Evolutionary conservation across 768 basidiomycete genomes (phyloP).

Genomic region (Phylloporus sp.): DNA sequence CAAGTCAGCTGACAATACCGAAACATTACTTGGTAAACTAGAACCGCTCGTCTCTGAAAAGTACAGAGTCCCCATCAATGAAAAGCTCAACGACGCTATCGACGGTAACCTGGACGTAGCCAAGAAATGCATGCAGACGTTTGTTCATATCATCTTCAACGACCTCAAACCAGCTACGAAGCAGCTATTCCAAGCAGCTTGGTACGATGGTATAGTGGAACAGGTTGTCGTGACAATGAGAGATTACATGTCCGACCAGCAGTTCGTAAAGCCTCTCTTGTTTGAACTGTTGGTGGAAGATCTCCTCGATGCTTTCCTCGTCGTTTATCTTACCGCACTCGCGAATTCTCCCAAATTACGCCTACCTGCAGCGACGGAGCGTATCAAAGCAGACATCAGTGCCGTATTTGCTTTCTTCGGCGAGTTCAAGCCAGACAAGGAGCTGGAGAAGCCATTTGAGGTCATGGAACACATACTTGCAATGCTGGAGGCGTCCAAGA

Average conservation of each 20-base stretch:
- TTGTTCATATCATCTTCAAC: slow-evolving; percentile 94
- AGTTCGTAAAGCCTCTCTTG: slow-evolving; percentile 84
- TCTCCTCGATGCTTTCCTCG: slow-evolving; percentile 84
- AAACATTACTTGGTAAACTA: slow-evolving; percentile 77
- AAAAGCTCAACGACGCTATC: slow-evolving; percentile 90
- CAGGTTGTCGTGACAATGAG: slow-evolving; percentile 94
- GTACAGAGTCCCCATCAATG: slow-evolving; percentile 78
- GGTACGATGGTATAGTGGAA: slow-evolving; percentile 88
- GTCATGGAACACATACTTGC: slow-evolving; percentile 80
- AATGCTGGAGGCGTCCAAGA: slow-evolving; percentile 81
- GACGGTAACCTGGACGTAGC: slow-evolving; percentile 98
- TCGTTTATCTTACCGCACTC: slow-evolving; percentile 85
- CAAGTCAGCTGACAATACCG: slow-evolving; percentile 91
- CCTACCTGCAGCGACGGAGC: slow-evolving; percentile 81
- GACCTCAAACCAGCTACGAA: slow-evolving; percentile 88
- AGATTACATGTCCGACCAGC: slow-evolving; percentile 94
- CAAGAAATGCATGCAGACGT: slow-evolving; percentile 92
- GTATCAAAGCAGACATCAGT: slow-evolving; percentile 78
- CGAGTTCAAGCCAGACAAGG: slow-evolving; percentile 69
- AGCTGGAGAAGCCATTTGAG: slow-evolving; percentile 80
- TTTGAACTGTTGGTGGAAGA: slow-evolving; percentile 92
- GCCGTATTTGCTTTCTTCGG: slow-evolving; percentile 79
- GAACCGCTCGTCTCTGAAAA: slow-evolving; percentile 93
- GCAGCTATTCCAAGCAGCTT: slow-evolving; percentile 72
- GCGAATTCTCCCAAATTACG: slow-evolving; percentile 79